Evolutionary conservation across 1,284 basidiomycete genomes (phyloP), one percentile per base, ranked within the genome.

Genomic region (Pseudozyma hubeiensis): DNA sequence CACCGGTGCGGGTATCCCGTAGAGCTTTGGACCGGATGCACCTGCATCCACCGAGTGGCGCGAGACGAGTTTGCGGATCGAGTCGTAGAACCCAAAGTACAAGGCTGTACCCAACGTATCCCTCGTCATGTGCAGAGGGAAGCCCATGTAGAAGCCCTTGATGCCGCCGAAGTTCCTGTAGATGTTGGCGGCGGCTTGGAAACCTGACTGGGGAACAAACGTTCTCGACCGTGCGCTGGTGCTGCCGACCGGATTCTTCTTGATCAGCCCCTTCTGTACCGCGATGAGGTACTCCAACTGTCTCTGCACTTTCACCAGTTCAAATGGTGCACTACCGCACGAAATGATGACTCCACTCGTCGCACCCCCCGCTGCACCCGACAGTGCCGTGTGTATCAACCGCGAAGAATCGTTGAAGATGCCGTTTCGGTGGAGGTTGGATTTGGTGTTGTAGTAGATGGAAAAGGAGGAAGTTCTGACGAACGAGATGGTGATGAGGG

Each of bases 211-310:
- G 5, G 80, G 71, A 5, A 74, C 69, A 43, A 79, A 83, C 4
- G 66, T 70, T 14, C 65, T 43, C 5, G 50, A 50, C 2, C 55
- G 55, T 4, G 13, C 17, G 2, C 50, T 45, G 8, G 24, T 24
- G 24, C 24, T 16, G 40, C 5, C 47, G 40, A n/a, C 3, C 3
- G 53, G 31, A 31, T 17, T 51, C 30, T 55, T 59, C 30, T 56
- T 56, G 0, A 64, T 47, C 5, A 64, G 34, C 5, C 92, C 92
- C 79, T 91, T 91, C 83, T 87, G 90, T 24, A 89, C 89, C 24
- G 93, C 93, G 65, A 98, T 98, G 50, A 93, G 90, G 81, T 92
- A 98, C 85, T 98, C 96, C 52, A 99, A 87, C 81, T 99, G 95
- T 75, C 80, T 57, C 49, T 86, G 75, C 74, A 94, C 93, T 88